Conservation (phyloP, 352 stramenopile genomes). For the Globisporangium acanthophoron region DNA sequence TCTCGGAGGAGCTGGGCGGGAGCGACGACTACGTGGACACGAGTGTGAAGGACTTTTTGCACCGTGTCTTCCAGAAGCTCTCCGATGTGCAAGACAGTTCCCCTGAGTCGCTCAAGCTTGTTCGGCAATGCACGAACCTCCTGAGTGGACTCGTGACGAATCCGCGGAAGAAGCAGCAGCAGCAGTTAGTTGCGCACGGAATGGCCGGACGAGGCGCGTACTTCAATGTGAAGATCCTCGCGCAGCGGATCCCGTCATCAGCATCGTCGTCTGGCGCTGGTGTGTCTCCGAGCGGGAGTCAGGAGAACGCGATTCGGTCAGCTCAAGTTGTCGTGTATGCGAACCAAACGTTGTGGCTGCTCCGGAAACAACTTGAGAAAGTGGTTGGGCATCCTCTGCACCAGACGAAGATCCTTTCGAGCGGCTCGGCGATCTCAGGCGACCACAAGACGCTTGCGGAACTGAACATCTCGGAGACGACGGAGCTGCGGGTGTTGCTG, state of each 20-base stretch:
- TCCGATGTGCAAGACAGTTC: conserved; percentile 42
- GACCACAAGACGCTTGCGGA: conserved; percentile 80
- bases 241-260: conserved; percentile 67
- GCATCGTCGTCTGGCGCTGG: conserved; percentile 4
- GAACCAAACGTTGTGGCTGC: conserved; percentile 67
- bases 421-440: conserved; percentile 57
- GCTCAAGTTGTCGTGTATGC: conserved; percentile 61
- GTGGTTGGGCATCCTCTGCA: conserved; percentile 63
- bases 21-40: conserved; percentile 25
- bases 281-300: conserved; percentile 17
- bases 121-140: conserved; percentile 75
- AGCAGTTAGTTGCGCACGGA: conserved; percentile 48
- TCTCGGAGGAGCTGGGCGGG: conserved; percentile 28
- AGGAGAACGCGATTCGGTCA: conserved; percentile 56
- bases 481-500: conserved; percentile 70
- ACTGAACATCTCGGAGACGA: conserved; percentile 70
- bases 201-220: conserved; percentile 63
- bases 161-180: conserved; percentile 36
- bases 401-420: conserved; percentile 78
- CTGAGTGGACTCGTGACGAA: conserved; percentile 64
- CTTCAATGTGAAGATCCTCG: conserved; percentile 77
- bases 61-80: conserved; percentile 73
- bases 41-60: conserved; percentile 72
- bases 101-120: conserved; percentile 47
- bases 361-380: conserved; percentile 74